These are phyloP conservation scores for Cicer chorassanicum DNA, from an alignment of 306 rosid genomes.

Conservation along the genomic window DNA sequence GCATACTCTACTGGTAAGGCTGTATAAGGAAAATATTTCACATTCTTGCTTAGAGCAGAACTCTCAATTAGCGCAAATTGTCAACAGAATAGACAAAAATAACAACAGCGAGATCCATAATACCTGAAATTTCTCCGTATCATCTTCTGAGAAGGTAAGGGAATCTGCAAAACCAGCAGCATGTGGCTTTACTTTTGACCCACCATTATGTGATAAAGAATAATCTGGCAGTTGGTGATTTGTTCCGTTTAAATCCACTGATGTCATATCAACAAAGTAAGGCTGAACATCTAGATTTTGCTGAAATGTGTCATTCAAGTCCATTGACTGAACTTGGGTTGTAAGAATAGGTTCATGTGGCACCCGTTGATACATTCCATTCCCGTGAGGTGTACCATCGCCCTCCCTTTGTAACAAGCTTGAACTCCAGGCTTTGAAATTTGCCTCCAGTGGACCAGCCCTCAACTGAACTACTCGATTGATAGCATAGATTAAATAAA, in stretches of 20 bases:
- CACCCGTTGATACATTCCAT: conserved; percentile 59
- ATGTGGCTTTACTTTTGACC: conserved; percentile 49
- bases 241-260: conserved; percentile 76
- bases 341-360: conserved; percentile 44
- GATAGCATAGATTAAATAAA: conserved; percentile 83
- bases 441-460: conserved; percentile 86
- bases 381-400: conserved; percentile 55
- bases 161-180: conserved; percentile 47
- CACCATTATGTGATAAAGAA: conserved; percentile 51
- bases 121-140: conserved; percentile 82
- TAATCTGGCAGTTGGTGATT: conserved; percentile 57
- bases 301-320: conserved; percentile 61
- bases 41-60: neutral
- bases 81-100: conserved; percentile 28
- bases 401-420: conserved; percentile 60
- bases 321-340: conserved; percentile 51
- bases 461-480: conserved; percentile 92
- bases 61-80: no score
- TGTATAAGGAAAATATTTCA: conserved; percentile 8
- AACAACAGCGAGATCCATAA: conserved; percentile 2
- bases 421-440: conserved; percentile 79
- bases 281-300: conserved; percentile 50
- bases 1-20: conserved; percentile 23
- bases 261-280: conserved; percentile 45
- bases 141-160: conserved; percentile 64